Percentiles rank a stretch among this genome's conserved stretches.
Conservation (phyloP, 345 rosid species). For the Salix brachista region DNA sequence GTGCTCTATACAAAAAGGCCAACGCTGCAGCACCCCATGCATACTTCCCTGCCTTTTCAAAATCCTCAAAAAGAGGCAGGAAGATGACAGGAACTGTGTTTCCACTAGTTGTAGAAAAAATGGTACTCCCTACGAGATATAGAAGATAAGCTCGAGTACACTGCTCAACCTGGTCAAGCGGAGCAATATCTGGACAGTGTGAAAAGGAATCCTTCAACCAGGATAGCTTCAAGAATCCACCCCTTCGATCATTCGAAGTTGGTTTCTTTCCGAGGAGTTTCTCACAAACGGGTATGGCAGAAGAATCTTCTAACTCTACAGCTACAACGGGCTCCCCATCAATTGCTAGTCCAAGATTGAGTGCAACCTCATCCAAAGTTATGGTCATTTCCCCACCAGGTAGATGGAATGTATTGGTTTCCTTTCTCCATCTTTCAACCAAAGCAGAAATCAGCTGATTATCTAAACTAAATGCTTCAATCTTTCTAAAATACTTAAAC, state of each 20-base stretch:
- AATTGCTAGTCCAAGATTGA: slow-evolving; percentile 71
- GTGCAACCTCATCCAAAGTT: slow-evolving; percentile 69
- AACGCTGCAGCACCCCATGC: slow-evolving; percentile 97
- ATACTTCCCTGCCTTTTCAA: slow-evolving; percentile 75
- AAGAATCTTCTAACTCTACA: slow-evolving; percentile 48
- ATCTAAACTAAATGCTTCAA: slow-evolving; percentile 86
- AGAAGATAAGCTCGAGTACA: slow-evolving; percentile 82
- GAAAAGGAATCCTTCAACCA: slow-evolving; percentile 90
- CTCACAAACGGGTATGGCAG: slow-evolving; percentile 63
- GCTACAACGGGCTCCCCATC: slow-evolving; percentile 91
- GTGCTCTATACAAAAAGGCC: slow-evolving; percentile 88
- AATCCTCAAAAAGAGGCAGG: slow-evolving; percentile 75
- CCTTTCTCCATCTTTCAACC: slow-evolving; percentile 97
- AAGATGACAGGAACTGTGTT: slow-evolving; percentile 95
- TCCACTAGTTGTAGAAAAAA: slow-evolving; percentile 89
- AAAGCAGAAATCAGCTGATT: slow-evolving; percentile 88
- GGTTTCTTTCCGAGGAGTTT: slow-evolving; percentile 67
- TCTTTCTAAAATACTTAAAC: slow-evolving; percentile 69
- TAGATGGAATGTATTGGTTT: slow-evolving; percentile 87
- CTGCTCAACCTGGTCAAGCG: slow-evolving; percentile 52
- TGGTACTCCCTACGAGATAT: slow-evolving; percentile 86
- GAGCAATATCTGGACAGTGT: slow-evolving; percentile 59
- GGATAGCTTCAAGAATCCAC: slow-evolving; percentile 93
- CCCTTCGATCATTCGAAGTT: slow-evolving; percentile 68
- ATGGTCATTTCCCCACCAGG: slow-evolving; percentile 87